A percentile compares a stretch with the other conserved stretches of the same genome.
Conservation (phyloP, 768 basidiomycete genomes). For the Tephrocybe sp. region DNA sequence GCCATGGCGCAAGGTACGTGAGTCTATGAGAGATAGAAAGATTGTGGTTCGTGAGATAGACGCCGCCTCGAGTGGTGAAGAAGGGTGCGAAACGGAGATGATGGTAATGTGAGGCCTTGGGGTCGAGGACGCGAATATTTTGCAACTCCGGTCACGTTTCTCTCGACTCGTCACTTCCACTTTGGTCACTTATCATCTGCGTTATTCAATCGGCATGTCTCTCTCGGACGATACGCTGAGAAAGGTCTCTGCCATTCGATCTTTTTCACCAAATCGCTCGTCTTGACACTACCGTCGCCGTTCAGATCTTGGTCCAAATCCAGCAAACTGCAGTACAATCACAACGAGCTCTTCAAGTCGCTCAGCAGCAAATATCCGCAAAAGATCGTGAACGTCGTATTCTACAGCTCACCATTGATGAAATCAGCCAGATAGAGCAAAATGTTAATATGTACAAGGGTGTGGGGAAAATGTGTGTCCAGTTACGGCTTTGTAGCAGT, state of each 20-base stretch:
- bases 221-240: conserved; percentile 41
- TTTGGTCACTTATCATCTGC: background rate
- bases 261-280: conserved; percentile 5
- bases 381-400: conserved; percentile 92
- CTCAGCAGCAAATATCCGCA: conserved; percentile 70
- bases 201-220: conserved; percentile 20
- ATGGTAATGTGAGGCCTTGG: conserved; percentile 7
- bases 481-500: background rate
- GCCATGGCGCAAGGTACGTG: conserved; percentile 31
- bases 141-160: conserved; percentile 30
- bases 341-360: conserved; percentile 71
- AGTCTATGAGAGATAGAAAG: conserved; percentile 7
- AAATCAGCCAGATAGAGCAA: conserved; percentile 69
- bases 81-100: conserved; percentile 8
- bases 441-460: conserved; percentile 89
- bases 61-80: background rate
- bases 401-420: conserved; percentile 84
- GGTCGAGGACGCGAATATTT: conserved; percentile 24
- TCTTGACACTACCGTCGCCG: conserved; percentile 21
- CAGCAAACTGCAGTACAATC: conserved; percentile 89
- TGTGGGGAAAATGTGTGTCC: conserved; percentile 90
- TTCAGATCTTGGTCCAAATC: conserved; percentile 88
- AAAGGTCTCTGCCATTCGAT: conserved; percentile 46
- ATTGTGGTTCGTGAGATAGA: background rate
- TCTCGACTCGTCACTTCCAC: conserved; percentile 2